These are phyloP conservation scores for Caryopteris hybrid DNA, from an alignment of 305 asterid species.

Conservation along the genomic window DNA sequence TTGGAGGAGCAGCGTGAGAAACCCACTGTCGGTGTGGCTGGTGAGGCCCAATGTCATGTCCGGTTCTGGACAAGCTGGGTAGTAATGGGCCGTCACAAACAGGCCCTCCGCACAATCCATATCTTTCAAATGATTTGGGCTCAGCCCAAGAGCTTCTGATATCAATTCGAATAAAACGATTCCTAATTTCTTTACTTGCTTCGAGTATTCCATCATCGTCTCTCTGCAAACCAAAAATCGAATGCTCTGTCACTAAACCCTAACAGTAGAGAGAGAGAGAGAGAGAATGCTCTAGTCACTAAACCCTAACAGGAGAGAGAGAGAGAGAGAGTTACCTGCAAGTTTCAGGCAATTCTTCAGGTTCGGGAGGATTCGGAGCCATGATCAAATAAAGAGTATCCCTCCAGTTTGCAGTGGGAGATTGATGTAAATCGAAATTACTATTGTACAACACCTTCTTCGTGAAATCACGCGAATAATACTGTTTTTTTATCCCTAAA, in stretches of 20 bases:
- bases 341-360: constrained; percentile 31
- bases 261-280: no score
- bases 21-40: constrained; percentile 22
- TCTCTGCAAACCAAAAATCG: constrained; percentile 23
- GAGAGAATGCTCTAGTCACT: neutral
- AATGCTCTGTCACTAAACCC: no score
- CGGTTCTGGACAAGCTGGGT: constrained; percentile 33
- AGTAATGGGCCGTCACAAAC: constrained; percentile 2
- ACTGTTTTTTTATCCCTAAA: constrained; percentile 14
- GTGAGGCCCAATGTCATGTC: constrained; percentile 21
- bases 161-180: neutral
- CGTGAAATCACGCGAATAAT: constrained; percentile 23
- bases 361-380: constrained; percentile 28
- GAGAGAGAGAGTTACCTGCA: constrained; percentile 24
- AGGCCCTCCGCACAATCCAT: constrained; percentile 18
- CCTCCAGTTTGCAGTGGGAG: constrained; percentile 24
- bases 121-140: neutral
- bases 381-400: constrained; percentile 19
- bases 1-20: constrained; percentile 19
- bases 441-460: constrained; percentile 11
- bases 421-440: constrained; percentile 19
- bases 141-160: constrained; percentile 16
- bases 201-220: constrained; percentile 9
- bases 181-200: constrained; percentile 26
- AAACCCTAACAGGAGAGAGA: neutral